Base-by-base conservation (phyloP, 2,329 filamentous ascomycete species). In the Claviceps quebecensis region DNA sequence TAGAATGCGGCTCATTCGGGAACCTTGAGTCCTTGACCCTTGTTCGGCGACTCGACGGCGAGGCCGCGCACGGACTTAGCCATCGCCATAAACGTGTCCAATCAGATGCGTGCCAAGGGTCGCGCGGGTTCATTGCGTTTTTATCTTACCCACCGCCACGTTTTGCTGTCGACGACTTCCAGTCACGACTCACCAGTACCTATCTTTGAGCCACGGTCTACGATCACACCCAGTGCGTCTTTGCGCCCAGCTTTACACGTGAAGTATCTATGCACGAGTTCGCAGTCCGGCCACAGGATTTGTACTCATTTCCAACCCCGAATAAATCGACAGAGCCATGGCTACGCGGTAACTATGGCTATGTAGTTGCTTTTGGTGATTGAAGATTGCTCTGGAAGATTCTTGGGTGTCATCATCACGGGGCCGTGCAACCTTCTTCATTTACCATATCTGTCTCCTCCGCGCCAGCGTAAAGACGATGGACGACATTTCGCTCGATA, bases 401-500 rank as follows among this genome's bases (percentile, higher is more conserved):
- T 34, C 29, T 34, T 11, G 9, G 29, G 29, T 34, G 29, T 34
- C 29, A 11, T 34, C 29, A 34, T 11, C 9, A 34, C 29, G 29
- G 26, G 22, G 9, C 2, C 23, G 17, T 36, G 39, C 19, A n/a
- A 22, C 39, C 38, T 36, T n/a, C 39, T 22, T 22, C 23, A 5
- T 39, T 14, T 14, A 4, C 26, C 47, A 8, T 11, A 39, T n/a
- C 2, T 16, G 8, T 43, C 47, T 40, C 3, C 19, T 17, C 40
- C n/a, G 40, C 8, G 40, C 8, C 26, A 4, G 36, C 19, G 16
- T 45, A 45, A 19, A 29, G 4, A 47, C 38, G 23, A 57, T 53
- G 52, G 54, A 49, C 44, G n/a, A 41, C 41, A 39, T 52, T 13
- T 49, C 50, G 2, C 37, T 54, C 7, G 54, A 58, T 40, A 63